Evolutionary conservation across 805 yeast species (phyloP).

Genomic region (Candida ficus): DNA sequence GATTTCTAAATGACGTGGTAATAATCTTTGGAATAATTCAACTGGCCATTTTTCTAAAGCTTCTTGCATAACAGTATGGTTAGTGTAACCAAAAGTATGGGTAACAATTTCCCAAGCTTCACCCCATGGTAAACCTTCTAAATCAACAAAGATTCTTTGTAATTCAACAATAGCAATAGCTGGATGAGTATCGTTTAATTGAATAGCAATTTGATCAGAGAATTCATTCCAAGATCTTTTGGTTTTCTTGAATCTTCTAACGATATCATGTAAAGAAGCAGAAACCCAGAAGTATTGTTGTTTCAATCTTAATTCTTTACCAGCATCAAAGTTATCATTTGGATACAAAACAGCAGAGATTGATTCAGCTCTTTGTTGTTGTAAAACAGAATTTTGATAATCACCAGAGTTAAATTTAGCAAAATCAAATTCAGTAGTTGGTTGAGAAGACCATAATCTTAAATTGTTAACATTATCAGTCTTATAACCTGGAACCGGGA

Average conservation of each 20-base stretch:
- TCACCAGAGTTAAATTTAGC: constrained; percentile 89
- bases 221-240: constrained; percentile 75
- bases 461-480: constrained; percentile 81
- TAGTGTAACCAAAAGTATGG: constrained; percentile 82
- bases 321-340: constrained; percentile 86
- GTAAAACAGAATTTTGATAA: constrained; percentile 74
- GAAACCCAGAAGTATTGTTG: constrained; percentile 98
- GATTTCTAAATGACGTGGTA: constrained; percentile 90
- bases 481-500: constrained; percentile 88
- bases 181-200: constrained; percentile 93
- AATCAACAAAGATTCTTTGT: constrained; percentile 79
- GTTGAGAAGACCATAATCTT: constrained; percentile 86
- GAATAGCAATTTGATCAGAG: constrained; percentile 84
- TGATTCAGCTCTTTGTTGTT: constrained; percentile 86
- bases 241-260: constrained; percentile 81
- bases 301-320: constrained; percentile 87
- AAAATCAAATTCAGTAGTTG: constrained; percentile 88
- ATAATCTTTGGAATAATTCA: constrained; percentile 65
- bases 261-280: constrained; percentile 86
- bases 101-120: constrained; percentile 83
- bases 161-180: constrained; percentile 87
- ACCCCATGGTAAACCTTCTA: constrained; percentile 77
- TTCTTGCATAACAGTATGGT: constrained; percentile 92
- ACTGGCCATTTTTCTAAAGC: constrained; percentile 97
- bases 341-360: constrained; percentile 92